A percentile compares a stretch with the other conserved stretches of the same genome.
Evolutionary conservation across 176 grass and related monocot species (phyloP).

Genomic region (Aegilops speltoides): DNA sequence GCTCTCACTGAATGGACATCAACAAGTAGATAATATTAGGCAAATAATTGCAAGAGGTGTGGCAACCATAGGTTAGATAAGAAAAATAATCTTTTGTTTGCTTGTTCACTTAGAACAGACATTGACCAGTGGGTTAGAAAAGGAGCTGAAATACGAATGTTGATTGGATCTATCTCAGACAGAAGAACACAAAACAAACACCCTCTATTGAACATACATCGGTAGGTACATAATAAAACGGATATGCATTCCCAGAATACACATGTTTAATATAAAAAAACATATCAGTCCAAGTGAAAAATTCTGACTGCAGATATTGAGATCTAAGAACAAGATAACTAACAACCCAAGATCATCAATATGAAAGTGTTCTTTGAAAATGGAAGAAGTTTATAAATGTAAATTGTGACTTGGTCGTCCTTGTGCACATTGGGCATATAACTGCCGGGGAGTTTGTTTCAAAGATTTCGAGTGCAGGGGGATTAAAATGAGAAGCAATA

Average conservation of each 20-base stretch:
- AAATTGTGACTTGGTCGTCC: background rate
- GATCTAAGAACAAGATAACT: constrained; percentile 1
- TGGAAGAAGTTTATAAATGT: background rate
- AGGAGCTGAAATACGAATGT: constrained; percentile 10
- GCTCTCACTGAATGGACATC: background rate
- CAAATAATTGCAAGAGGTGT: constrained; percentile 13
- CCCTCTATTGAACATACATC: background rate
- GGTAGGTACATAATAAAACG: background rate
- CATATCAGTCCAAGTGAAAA: background rate
- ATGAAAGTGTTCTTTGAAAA: background rate
- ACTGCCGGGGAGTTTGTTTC: background rate
- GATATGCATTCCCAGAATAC: constrained; percentile 7
- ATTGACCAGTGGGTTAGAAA: constrained; percentile 15
- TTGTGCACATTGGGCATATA: constrained; percentile 2
- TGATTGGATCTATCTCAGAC: background rate
- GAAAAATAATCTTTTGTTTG: background rate
- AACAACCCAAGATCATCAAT: background rate
- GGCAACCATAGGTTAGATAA: background rate
- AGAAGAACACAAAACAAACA: constrained; percentile 18
- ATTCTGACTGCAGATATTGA: background rate
- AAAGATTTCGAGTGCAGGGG: background rate
- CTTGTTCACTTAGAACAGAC: constrained; percentile 12
- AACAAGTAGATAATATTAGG: background rate
- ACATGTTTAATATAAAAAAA: background rate
- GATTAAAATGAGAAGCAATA: constrained; percentile 16